A percentile compares a stretch with the other conserved stretches of the same genome.
Evolutionary conservation across 2,329 filamentous ascomycete genomes (phyloP).

Genomic region (Ophiocordyceps camponoti-leonardi): DNA sequence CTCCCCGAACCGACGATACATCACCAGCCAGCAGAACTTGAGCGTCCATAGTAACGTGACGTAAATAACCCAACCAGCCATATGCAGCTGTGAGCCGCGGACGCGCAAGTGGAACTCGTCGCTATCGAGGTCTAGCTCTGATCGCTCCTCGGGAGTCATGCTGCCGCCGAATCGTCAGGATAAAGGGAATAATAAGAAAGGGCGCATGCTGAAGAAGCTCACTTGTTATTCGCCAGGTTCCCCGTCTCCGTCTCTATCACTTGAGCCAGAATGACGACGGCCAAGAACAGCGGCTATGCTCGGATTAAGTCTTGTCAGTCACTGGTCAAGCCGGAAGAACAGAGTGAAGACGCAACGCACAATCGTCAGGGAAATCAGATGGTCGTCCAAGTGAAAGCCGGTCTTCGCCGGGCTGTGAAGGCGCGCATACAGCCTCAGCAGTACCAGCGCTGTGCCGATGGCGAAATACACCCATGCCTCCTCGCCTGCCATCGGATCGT

Average conservation of each 20-base stretch:
- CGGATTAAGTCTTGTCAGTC: background rate
- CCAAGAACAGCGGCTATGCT: background rate
- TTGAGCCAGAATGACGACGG: background rate
- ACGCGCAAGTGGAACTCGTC: background rate
- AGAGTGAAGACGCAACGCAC: background rate
- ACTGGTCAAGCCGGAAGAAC: background rate
- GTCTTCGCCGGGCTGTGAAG: background rate
- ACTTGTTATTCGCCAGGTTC: background rate
- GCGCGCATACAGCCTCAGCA: background rate
- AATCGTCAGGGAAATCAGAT: background rate
- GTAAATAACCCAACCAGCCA: constrained; percentile 37
- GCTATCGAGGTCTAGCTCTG: background rate
- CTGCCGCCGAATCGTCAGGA: background rate
- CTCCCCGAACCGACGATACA: constrained; percentile 32
- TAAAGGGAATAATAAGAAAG: background rate
- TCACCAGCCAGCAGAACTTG: constrained; percentile 36
- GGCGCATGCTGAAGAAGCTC: background rate
- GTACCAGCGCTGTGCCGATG: background rate
- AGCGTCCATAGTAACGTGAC: constrained; percentile 32
- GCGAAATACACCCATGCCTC: background rate
- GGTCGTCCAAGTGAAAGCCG: background rate
- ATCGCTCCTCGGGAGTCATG: background rate
- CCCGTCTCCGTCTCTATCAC: background rate
- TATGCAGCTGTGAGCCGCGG: constrained; percentile 33
- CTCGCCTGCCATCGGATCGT: background rate